These are phyloP conservation scores for Malassezia slooffiae DNA, from an alignment of 1,284 basidiomycete genomes.

Conservation along the genomic window DNA sequence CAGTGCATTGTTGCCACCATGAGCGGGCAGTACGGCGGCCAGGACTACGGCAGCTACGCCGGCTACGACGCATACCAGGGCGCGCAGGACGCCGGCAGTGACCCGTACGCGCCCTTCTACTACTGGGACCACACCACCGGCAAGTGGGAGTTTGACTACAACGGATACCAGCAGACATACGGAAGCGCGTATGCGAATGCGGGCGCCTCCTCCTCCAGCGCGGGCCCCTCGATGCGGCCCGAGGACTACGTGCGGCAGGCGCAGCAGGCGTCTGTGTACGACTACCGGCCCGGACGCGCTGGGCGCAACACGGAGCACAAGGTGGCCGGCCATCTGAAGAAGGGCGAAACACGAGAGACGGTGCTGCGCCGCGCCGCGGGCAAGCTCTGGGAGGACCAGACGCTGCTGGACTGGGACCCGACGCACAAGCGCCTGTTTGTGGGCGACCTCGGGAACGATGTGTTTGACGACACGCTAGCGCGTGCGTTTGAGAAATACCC, in stretches of 20 bases:
- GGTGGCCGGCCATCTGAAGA: slow-evolving; percentile 51
- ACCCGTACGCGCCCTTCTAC: slow-evolving; percentile 44
- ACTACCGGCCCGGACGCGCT: slow-evolving; percentile 9
- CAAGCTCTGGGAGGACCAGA: slow-evolving; percentile 95
- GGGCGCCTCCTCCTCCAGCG: background rate
- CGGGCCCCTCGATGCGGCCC: slow-evolving; percentile 3
- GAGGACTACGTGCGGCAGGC: slow-evolving; percentile 17
- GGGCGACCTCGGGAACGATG: slow-evolving; percentile 94
- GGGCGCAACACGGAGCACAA: slow-evolving; percentile 7
- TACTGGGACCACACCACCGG: slow-evolving; percentile 37
- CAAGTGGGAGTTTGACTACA: slow-evolving; percentile 45
- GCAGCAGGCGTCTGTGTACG: slow-evolving; percentile 12
- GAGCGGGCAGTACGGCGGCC: background rate
- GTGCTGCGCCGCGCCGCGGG: slow-evolving; percentile 89
- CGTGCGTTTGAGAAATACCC: slow-evolving; percentile 80
- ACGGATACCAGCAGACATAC: slow-evolving; percentile 33
- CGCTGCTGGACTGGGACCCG: slow-evolving; percentile 92
- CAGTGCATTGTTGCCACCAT: no score
- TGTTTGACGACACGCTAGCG: slow-evolving; percentile 81
- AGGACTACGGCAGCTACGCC: background rate
- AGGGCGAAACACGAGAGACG: slow-evolving; percentile 82
- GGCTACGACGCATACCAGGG: no score
- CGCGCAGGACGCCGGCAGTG: slow-evolving; percentile 4
- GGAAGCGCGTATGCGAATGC: slow-evolving; percentile 26
- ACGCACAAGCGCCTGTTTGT: slow-evolving; percentile 97